These are phyloP conservation scores for Tulasnella sp. DNA, from an alignment of 768 basidiomycete species.

Conservation along the genomic window DNA sequence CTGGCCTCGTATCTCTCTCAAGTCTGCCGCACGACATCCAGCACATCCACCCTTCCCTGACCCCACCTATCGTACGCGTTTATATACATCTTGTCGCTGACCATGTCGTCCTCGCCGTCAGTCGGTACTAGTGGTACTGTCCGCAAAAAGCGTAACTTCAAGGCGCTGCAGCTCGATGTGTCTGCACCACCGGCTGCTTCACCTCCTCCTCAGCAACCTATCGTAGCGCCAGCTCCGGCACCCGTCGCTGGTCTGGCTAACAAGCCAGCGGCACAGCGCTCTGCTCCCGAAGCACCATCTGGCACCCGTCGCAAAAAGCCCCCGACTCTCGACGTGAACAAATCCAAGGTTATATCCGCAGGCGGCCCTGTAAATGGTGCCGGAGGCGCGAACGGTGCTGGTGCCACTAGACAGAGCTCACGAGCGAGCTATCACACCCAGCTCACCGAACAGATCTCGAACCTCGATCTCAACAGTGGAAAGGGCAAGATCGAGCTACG, in stretches of 20 bases:
- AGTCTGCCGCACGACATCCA: neutral
- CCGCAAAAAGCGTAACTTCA: constrained; percentile 89
- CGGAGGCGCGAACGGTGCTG: constrained; percentile 7
- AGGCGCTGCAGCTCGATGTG: constrained; percentile 65
- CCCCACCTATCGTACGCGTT: neutral
- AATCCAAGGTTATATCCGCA: constrained; percentile 33
- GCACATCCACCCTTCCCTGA: neutral
- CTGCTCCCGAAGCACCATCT: constrained; percentile 29
- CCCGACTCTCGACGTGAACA: constrained; percentile 30
- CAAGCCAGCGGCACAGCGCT: constrained; percentile 21
- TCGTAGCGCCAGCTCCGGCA: constrained; percentile 25
- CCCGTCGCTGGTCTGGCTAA: constrained; percentile 13
- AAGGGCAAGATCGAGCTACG: constrained; percentile 73
- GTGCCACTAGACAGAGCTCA: constrained; percentile 33
- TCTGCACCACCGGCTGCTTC: constrained; percentile 7
- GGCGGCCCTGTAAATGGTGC: constrained; percentile 25
- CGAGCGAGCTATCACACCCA: constrained; percentile 69
- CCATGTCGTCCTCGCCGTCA: neutral
- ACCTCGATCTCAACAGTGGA: constrained; percentile 64
- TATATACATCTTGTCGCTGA: neutral
- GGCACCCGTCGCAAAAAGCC: constrained; percentile 19
- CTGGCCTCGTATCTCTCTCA: neutral
- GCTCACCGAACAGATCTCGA: constrained; percentile 75
- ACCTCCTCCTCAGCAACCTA: constrained; percentile 17
- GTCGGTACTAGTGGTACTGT: constrained; percentile 25